Percentiles rank a stretch among this genome's conserved stretches.
These are phyloP conservation scores for Parietaria judaica DNA, from an alignment of 306 rosid species.

Conservation along the genomic window DNA sequence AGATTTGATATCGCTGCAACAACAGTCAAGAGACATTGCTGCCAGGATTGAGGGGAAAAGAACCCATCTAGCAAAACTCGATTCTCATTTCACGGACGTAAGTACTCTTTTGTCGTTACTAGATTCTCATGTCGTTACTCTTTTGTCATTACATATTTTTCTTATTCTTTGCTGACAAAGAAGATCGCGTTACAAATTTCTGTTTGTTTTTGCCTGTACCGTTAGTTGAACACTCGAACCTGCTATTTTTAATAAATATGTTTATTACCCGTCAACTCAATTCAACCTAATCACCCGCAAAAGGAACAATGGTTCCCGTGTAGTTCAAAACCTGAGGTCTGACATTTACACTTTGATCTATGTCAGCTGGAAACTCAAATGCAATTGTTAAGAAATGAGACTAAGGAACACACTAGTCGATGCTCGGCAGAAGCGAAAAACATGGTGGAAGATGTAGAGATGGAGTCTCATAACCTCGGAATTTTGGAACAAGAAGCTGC, in stretches of 20 bases:
- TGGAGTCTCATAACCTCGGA: slow-evolving; percentile 42
- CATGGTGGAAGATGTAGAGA: slow-evolving; percentile 49
- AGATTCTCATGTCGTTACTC: no score
- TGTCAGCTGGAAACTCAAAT: slow-evolving; percentile 56
- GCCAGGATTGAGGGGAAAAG: slow-evolving; percentile 54
- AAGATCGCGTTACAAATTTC: no score
- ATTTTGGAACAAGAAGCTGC: slow-evolving; percentile 62
- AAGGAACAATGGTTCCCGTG: no score
- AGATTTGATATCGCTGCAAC: slow-evolving; percentile 49
- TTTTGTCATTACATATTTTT: no score
- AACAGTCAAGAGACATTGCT: slow-evolving; percentile 45
- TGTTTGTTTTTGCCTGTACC: no score
- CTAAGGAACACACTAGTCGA: slow-evolving; percentile 32
- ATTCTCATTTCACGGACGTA: slow-evolving; percentile 47
- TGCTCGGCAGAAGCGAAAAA: slow-evolving; percentile 47
- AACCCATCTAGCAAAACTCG: slow-evolving; percentile 36
- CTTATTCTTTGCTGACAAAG: no score
- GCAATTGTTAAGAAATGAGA: slow-evolving; percentile 47
- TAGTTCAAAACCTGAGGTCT: no score
- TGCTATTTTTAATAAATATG: no score
- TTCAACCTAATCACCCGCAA: no score
- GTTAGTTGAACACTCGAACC: no score
- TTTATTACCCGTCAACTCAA: no score
- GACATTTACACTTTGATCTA: not conserved
- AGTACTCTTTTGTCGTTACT: slow-evolving; percentile 23